These are phyloP conservation scores for Colletotrichum kahawae DNA, from an alignment of 2,329 filamentous ascomycete species.

Conservation along the genomic window DNA sequence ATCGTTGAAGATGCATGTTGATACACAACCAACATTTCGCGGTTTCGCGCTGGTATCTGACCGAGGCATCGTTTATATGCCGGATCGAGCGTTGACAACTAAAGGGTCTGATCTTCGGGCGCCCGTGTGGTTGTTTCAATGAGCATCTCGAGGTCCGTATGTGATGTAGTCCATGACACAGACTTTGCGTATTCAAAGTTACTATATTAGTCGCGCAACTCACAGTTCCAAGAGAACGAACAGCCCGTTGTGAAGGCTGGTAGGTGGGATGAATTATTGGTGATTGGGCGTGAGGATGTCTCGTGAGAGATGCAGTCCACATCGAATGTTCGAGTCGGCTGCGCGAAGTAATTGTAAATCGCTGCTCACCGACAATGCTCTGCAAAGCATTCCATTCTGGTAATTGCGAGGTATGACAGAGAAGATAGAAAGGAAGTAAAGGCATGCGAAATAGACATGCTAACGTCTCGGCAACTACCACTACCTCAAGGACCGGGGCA, in stretches of 20 bases:
- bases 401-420: not conserved
- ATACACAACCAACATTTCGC: too few relatives aligned
- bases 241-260: too few relatives aligned
- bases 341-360: not conserved
- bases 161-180: fast-evolving
- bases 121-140: not conserved
- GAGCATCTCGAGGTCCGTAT: fast-evolving
- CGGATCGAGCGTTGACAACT: too few relatives aligned
- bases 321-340: not conserved
- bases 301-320: not conserved
- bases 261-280: too few relatives aligned
- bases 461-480: not conserved
- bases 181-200: not conserved
- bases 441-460: not conserved
- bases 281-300: not conserved
- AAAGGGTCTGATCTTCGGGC: not conserved
- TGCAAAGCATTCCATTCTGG: fast-evolving
- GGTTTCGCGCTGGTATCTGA: too few relatives aligned
- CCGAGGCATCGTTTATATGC: too few relatives aligned
- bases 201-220: not conserved
- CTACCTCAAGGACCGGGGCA: not conserved
- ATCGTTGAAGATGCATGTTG: too few relatives aligned
- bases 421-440: not conserved
- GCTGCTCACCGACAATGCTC: not conserved
- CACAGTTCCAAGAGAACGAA: fast-evolving